A percentile compares a stretch with the other conserved stretches of the same genome.
phyloP scores from a whole-genome alignment of 441 rosid genomes.

The Pelargonium cotyledonis region DNA sequence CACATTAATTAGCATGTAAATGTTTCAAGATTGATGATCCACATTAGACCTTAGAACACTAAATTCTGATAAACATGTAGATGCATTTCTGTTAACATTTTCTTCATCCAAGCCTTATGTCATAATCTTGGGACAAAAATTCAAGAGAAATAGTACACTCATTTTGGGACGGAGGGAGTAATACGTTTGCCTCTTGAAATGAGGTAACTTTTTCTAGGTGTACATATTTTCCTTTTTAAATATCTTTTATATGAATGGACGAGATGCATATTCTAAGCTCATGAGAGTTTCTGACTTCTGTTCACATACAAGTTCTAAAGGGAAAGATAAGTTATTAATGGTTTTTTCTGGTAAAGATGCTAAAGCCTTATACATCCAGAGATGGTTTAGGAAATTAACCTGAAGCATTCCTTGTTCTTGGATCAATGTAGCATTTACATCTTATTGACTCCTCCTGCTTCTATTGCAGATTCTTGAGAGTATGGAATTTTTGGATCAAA shows the following conservation, averaged over 20 bases:
- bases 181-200: neutral
- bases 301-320: no score
- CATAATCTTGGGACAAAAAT: neutral
- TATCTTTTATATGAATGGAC: no score
- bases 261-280: no score
- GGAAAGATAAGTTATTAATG: no score
- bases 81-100: neutral
- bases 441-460: conserved; percentile 7
- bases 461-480: conserved; percentile 57
- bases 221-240: no score
- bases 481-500: conserved; percentile 45
- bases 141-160: no score
- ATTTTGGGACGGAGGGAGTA: no score
- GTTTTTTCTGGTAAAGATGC: no score
- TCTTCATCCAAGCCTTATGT: neutral
- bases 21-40: neutral
- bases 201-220: conserved; percentile 5
- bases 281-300: no score
- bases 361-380: no score
- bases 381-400: neutral
- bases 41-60: neutral
- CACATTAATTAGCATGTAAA: neutral
- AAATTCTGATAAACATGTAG: no score
- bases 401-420: neutral
- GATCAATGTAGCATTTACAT: neutral